Evolutionary conservation across 2,329 filamentous ascomycete species (phyloP).

Genomic region (Aspergillus aculeatus): DNA sequence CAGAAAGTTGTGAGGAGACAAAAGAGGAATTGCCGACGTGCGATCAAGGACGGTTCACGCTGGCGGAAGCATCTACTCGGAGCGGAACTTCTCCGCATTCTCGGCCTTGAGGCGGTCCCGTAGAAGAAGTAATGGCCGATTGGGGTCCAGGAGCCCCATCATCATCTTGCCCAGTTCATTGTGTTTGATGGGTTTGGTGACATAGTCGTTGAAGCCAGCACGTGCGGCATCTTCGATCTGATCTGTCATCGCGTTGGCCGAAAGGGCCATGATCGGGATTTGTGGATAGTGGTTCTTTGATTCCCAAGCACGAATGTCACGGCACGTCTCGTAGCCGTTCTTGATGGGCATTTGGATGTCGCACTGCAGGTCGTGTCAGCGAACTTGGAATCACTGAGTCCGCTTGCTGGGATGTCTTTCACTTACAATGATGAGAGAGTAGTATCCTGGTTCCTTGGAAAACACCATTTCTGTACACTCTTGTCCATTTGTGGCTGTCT

Average conservation of each 20-base stretch:
- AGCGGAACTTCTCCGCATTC: conserved; percentile 19
- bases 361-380: conserved; percentile 32
- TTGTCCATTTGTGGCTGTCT: conserved; percentile 48
- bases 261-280: conserved; percentile 51
- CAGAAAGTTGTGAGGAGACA: not conserved
- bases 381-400: not conserved
- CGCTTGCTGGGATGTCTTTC: not conserved
- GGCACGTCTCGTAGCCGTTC: conserved; percentile 50
- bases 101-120: conserved; percentile 37
- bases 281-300: conserved; percentile 46
- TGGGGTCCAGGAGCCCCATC: conserved; percentile 48
- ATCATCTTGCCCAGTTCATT: conserved; percentile 51
- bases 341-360: conserved; percentile 53
- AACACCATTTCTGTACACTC: conserved; percentile 50
- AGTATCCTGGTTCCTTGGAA: conserved; percentile 48
- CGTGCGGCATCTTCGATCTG: conserved; percentile 48
- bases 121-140: conserved; percentile 42
- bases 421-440: conserved; percentile 50
- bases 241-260: conserved; percentile 52
- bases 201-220: conserved; percentile 51
- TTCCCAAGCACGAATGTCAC: conserved; percentile 49
- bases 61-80: conserved; percentile 10
- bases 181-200: conserved; percentile 52
- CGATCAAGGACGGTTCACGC: not conserved
- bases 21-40: not conserved